Percentiles rank a stretch among this genome's conserved stretches.
phyloP scores from a whole-genome alignment of 2,329 filamentous ascomycete species.

The Aspergillus sp. region DNA sequence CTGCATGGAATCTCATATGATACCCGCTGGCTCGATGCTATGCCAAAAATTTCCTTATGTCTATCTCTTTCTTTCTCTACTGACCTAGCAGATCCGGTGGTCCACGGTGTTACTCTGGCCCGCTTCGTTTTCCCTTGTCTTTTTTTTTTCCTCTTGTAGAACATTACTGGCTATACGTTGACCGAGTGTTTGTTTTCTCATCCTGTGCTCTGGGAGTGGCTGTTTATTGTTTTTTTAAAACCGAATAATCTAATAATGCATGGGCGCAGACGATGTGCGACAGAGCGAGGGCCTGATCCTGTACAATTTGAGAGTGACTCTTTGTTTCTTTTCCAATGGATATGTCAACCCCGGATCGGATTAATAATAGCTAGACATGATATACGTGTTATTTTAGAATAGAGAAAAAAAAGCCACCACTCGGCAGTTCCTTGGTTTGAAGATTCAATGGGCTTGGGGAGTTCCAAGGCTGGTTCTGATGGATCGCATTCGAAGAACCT shows the following conservation, averaged over 20 bases:
- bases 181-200: not conserved
- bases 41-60: slow-evolving; percentile 32
- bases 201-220: slow-evolving; percentile 17
- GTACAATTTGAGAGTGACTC: slow-evolving; percentile 24
- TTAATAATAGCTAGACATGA: slow-evolving; percentile 24
- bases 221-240: slow-evolving; percentile 13
- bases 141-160: slow-evolving; percentile 14
- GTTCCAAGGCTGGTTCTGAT: not conserved
- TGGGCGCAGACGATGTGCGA: slow-evolving; percentile 18
- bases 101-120: slow-evolving; percentile 25
- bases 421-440: not conserved
- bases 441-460: not conserved
- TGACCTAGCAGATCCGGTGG: slow-evolving; percentile 28
- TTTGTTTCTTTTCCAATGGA: slow-evolving; percentile 24
- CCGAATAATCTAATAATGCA: slow-evolving; percentile 25
- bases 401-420: not conserved
- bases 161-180: slow-evolving; percentile 16
- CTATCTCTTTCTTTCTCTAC: slow-evolving; percentile 5
- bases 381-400: slow-evolving; percentile 14
- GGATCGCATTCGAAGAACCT: slow-evolving; percentile 1
- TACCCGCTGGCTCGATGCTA: slow-evolving; percentile 34
- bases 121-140: slow-evolving; percentile 10
- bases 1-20: slow-evolving; percentile 34
- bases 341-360: slow-evolving; percentile 20
- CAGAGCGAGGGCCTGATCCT: slow-evolving; percentile 16